phyloP scores from a whole-genome alignment of 345 rosid genomes.

The Populus tremula region DNA sequence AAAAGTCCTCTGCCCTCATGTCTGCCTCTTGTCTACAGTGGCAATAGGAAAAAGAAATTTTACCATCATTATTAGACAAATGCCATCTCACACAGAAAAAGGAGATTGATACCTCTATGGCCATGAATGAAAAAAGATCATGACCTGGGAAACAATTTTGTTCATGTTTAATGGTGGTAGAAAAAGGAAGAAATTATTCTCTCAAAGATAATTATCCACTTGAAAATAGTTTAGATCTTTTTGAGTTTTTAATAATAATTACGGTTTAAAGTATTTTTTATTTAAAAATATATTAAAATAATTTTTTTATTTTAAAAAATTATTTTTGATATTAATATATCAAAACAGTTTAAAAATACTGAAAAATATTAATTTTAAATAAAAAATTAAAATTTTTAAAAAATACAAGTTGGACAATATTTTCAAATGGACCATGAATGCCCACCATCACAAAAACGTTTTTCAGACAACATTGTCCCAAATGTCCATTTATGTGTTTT shows the following conservation, averaged over 20 bases:
- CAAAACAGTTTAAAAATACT: too few relatives aligned
- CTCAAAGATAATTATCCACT: not conserved
- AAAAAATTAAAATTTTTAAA: too few relatives aligned
- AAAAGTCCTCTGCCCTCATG: not conserved
- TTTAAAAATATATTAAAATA: too few relatives aligned
- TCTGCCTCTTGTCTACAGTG: not conserved
- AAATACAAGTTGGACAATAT: too few relatives aligned
- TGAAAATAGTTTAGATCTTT: not conserved
- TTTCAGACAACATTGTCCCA: slow-evolving; percentile 1
- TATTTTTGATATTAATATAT: too few relatives aligned
- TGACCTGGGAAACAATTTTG: not conserved
- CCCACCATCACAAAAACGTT: not conserved
- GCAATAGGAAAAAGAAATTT: not conserved
- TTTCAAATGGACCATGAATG: too few relatives aligned
- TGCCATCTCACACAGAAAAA: slow-evolving; percentile 12
- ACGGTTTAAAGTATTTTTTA: too few relatives aligned
- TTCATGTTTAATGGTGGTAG: not conserved
- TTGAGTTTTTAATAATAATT: too few relatives aligned
- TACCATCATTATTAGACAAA: slow-evolving; percentile 15
- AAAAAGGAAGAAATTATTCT: slow-evolving; percentile 7
- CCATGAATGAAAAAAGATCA: slow-evolving; percentile 2
- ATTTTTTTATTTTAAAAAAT: too few relatives aligned
- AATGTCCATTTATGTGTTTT: not conserved
- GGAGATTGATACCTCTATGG: not conserved
- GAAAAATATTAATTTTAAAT: too few relatives aligned